Base-by-base conservation (phyloP, 371 early-diverging fungal species). In the Haplosporangium sp. region DNA sequence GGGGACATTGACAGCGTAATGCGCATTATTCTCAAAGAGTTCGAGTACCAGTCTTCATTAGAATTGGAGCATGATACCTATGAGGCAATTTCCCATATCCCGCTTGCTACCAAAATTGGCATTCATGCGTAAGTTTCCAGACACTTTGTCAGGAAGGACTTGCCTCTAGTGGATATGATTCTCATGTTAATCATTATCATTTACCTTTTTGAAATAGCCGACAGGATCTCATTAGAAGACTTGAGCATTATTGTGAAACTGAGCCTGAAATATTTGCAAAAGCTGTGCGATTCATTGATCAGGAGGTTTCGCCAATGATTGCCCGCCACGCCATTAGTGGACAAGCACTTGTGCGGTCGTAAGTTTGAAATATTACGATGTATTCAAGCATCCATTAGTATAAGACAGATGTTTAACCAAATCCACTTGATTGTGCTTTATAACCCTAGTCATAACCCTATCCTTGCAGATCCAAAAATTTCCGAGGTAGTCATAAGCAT, bases 401-500 rank as follows among this genome's bases (percentile, higher is more conserved):
- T 40, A 53, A 61, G 58, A 60, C 39, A 50, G 13, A 19, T 52
- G 19, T 15, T 4, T 52, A 20, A 52, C 52, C 7, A 34, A 9
- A 55, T 10, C 50, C n/a, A 15, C 19, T n/a, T 5, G 7, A 61
- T 53, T 56, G 0, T n/a, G 39, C 8, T 19, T 52, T 34, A 20
- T n/a, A 4, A 8, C 52, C 19, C 2, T 72, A 90, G 90, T 10
- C 85, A 88, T n/a, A 85, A 89, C 50, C 76, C 84, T 15, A 61
- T 77, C 50, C 63, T 91, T 42, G 81, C 85, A 0, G 83, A 90
- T 53, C 79, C 82, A 27, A 85, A 87, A 65, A 85, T 90, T 64
- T 90, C 87, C 1, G 86, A 87, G 57, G 89, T 91, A 52, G 86
- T 91, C 17, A 90, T 91, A 84, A 91, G 91, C 71, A 89, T 91